Base-by-base conservation (phyloP, 768 basidiomycete species). In the Clitopilus hobsonii region DNA sequence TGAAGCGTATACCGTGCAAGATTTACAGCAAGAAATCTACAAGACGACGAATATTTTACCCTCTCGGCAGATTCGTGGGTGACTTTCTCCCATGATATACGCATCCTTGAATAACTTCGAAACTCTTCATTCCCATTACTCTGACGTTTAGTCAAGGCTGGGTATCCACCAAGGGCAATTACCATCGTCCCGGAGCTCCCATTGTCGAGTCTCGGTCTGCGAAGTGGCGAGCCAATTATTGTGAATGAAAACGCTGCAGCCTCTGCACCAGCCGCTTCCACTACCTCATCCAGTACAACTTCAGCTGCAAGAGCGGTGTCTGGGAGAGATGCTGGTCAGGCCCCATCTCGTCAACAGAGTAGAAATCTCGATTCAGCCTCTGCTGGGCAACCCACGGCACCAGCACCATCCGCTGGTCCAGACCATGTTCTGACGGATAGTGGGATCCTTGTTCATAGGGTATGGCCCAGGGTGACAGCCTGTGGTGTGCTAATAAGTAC, bases 161-260 rank as follows among this genome's bases (percentile, higher is more conserved):
- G 94, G 32, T 98, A 96, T 67, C 94, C 94, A 2, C 94, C 93
- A 0, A 81, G 78, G 38, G 61, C 82, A 1, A 76, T 97, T 38
- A 84, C 85, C 4, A 70, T 89, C 30, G 73, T 89, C 27, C 87
- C 90, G 2, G 85, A 88, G 57, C 78, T 91, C 22, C 84, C 91
- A 0, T 58, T 96, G 29, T 78, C 86, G 0, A 86, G 88, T 29
- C 79, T 98, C 25, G 91, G 89, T 13, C 76, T 98, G 26, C 77
- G 80, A 55, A 67, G 74, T 14, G 91, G 94, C 1, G 96, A 98
- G 53, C 92, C 94, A 71, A 77, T 98, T 57, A 89, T 96, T 62
- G 89, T 97, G 45, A 84, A 76, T 51, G 76, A 77, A 59, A 61
- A 63, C 20, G 56, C 16, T 5, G 41, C 22, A 23, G n/a, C 68